Evolutionary conservation across 768 basidiomycete genomes (phyloP).

Genomic region (Macrocybe gigantea): DNA sequence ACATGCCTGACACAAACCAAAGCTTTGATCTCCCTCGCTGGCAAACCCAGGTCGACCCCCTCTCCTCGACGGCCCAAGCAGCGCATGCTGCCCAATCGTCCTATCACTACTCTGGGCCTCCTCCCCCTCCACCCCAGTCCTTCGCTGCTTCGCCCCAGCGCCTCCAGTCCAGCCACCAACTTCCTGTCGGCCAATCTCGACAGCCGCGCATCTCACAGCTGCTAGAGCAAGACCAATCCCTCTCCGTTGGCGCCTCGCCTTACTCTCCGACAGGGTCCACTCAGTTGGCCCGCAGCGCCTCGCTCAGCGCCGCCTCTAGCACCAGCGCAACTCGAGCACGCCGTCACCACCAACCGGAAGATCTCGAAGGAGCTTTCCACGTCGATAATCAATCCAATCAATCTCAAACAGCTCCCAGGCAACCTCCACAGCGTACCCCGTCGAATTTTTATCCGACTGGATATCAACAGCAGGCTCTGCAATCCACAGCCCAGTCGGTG

Average conservation of each 20-base stretch:
- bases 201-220: conserved; percentile 64
- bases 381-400: conserved; percentile 26
- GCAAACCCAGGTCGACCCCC: conserved; percentile 59
- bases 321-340: conserved; percentile 41
- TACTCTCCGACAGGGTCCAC: conserved; percentile 38
- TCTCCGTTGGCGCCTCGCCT: conserved; percentile 33
- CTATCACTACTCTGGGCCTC: conserved; percentile 51
- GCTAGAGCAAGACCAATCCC: conserved; percentile 56
- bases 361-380: conserved; percentile 49
- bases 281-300: conserved; percentile 63
- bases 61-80: conserved; percentile 35
- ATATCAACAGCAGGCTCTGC: conserved; percentile 47
- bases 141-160: conserved; percentile 38
- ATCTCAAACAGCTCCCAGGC: conserved; percentile 24
- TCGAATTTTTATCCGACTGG: conserved; percentile 53
- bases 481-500: conserved; percentile 25
- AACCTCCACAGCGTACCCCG: conserved; percentile 35
- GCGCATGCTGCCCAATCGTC: conserved; percentile 52
- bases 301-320: conserved; percentile 43
- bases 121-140: conserved; percentile 43
- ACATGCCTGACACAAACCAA: conserved; percentile 76
- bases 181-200: conserved; percentile 32
- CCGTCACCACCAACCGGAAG: conserved; percentile 66
- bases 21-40: conserved; percentile 77
- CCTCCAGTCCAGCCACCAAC: conserved; percentile 45